A percentile compares a stretch with the other conserved stretches of the same genome.
phyloP scores from a whole-genome alignment of 805 yeast genomes.

The Teunomyces tritomae region DNA sequence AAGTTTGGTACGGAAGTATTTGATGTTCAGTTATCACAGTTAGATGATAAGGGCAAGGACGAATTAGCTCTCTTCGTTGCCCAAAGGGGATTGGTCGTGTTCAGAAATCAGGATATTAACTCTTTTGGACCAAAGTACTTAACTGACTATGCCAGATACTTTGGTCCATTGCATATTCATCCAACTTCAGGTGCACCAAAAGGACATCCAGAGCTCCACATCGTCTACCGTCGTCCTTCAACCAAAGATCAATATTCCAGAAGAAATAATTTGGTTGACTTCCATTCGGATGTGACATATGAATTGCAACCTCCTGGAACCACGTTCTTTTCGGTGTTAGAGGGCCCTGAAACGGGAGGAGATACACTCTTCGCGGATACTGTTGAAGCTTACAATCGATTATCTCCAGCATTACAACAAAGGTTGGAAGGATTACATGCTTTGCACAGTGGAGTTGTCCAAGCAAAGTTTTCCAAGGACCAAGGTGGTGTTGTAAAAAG shows the following conservation, averaged over 20 bases:
- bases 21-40: slow-evolving; percentile 29
- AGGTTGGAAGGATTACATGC: slow-evolving; percentile 62
- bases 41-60: slow-evolving; percentile 26
- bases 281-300: slow-evolving; percentile 77
- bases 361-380: slow-evolving; percentile 78
- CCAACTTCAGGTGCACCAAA: slow-evolving; percentile 72
- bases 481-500: slow-evolving; percentile 67
- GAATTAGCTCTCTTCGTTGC: slow-evolving; percentile 33
- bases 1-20: slow-evolving; percentile 30
- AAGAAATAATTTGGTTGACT: slow-evolving; percentile 40
- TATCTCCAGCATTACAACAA: slow-evolving; percentile 63
- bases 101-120: slow-evolving; percentile 31
- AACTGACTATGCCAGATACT: slow-evolving; percentile 58
- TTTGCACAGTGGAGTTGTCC: slow-evolving; percentile 67
- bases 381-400: slow-evolving; percentile 65
- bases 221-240: slow-evolving; percentile 51
- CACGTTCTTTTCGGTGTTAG: slow-evolving; percentile 64
- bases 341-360: slow-evolving; percentile 62
- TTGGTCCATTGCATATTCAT: slow-evolving; percentile 70
- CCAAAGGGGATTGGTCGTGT: slow-evolving; percentile 33
- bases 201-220: slow-evolving; percentile 61
- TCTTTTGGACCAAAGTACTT: slow-evolving; percentile 43
- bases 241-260: slow-evolving; percentile 27
- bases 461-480: slow-evolving; percentile 54
- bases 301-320: slow-evolving; percentile 72